Conservation (phyloP, 306 rosid genomes). For the Pyrus communis region DNA sequence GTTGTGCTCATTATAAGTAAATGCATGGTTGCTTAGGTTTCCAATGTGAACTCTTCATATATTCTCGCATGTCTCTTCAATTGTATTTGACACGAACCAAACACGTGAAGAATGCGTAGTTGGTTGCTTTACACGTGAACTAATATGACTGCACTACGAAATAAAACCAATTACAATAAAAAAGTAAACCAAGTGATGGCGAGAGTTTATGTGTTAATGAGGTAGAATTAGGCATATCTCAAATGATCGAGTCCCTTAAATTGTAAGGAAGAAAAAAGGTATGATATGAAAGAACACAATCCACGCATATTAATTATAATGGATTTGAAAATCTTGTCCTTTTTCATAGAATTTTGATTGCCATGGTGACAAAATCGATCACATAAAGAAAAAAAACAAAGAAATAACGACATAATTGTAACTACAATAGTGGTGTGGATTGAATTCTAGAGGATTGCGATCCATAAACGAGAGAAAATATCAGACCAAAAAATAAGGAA, state of each 20-base stretch:
- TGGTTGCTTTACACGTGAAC: neutral
- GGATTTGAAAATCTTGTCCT: neutral
- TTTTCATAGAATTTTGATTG: neutral
- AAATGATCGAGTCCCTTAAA: neutral
- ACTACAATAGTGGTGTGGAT: neutral
- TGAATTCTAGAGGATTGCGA: neutral
- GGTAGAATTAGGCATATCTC: neutral
- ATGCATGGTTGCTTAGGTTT: no score
- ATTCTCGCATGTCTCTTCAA: neutral
- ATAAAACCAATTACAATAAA: neutral
- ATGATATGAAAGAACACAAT: neutral
- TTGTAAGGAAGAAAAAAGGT: neutral
- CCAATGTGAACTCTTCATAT: neutral
- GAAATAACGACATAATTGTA: neutral
- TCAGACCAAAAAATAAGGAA: neutral
- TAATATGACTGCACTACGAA: neutral
- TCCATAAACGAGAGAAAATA: neutral
- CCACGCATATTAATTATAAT: neutral
- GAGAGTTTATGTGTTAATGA: neutral
- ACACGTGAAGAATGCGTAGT: neutral
- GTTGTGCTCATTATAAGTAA: no score
- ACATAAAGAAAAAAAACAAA: neutral
- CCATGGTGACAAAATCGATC: neutral
- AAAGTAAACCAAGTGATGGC: neutral
- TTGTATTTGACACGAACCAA: neutral